Percentiles rank a stretch among this genome's conserved stretches.
Evolutionary conservation across 2,329 filamentous ascomycete species (phyloP).

Genomic region (Pseudogymnoascus destructans): DNA sequence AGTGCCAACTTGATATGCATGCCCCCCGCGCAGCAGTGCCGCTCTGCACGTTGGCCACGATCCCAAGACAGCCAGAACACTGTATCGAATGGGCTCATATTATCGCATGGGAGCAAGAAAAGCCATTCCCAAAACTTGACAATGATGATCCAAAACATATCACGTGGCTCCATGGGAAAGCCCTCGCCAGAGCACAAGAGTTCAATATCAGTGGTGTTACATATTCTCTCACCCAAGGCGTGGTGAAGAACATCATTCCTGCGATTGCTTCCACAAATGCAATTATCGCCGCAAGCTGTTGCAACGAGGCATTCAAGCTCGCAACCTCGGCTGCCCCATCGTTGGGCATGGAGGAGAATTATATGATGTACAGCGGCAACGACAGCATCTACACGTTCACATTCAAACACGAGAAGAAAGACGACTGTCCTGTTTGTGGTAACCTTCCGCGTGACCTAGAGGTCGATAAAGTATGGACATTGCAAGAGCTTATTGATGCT

Average conservation of each 20-base stretch:
- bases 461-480: constrained; percentile 56
- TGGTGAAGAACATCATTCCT: constrained; percentile 98
- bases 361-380: constrained; percentile 99
- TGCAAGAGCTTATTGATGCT: constrained; percentile 75
- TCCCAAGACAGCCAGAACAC: constrained; percentile 92
- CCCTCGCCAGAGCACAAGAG: constrained; percentile 65
- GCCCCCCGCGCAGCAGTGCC: constrained; percentile 94
- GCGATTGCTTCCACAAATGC: constrained; percentile 97
- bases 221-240: constrained; percentile 89
- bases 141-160: constrained; percentile 96
- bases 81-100: constrained; percentile 98
- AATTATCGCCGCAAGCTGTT: constrained; percentile 88
- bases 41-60: constrained; percentile 89
- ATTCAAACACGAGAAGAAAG: constrained; percentile 86
- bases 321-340: constrained; percentile 70
- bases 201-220: constrained; percentile 89
- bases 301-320: constrained; percentile 94
- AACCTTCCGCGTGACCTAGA: constrained; percentile 63
- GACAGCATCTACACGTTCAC: constrained; percentile 96
- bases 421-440: constrained; percentile 90
- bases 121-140: constrained; percentile 73
- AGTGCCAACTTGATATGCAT: constrained; percentile 98
- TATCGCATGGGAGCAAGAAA: constrained; percentile 87
- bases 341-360: constrained; percentile 69
- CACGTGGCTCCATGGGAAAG: constrained; percentile 87